Conservation (phyloP, 164 flowering plant species). For the Vitis amurensis region DNA sequence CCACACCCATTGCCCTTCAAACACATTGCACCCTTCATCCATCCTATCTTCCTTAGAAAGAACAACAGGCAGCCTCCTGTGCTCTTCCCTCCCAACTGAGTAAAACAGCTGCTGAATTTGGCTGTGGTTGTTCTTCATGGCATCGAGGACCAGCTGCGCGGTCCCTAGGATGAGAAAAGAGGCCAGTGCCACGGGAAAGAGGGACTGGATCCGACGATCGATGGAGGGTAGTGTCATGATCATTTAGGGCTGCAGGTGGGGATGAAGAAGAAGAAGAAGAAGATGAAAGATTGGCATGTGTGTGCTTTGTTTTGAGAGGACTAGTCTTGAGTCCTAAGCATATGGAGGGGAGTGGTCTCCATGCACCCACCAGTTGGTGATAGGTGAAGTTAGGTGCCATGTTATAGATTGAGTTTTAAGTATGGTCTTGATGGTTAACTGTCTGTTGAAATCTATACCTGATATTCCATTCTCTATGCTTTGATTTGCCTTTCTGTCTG, state of each 20-base stretch:
- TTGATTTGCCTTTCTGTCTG: too few species aligned
- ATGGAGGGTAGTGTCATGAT: conserved; percentile 18
- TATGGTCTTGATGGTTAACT: too few species aligned
- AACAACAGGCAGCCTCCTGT: conserved; percentile 11
- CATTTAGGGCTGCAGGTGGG: background rate
- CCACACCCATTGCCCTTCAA: conserved; percentile 80
- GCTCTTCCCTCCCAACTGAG: conserved; percentile 3
- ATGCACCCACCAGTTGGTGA: too few species aligned
- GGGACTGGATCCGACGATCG: conserved; percentile 35
- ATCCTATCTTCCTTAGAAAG: conserved; percentile 28
- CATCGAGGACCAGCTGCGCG: conserved; percentile 37
- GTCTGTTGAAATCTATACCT: too few species aligned
- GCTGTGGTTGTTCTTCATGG: conserved; percentile 20
- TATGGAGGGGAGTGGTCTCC: too few species aligned
- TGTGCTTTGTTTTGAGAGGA: background rate
- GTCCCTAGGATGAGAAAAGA: conserved; percentile 51
- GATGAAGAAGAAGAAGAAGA: background rate
- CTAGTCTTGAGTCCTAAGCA: too few species aligned
- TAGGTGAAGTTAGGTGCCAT: too few species aligned
- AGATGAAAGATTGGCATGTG: background rate
- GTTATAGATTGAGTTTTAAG: too few species aligned
- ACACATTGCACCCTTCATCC: conserved; percentile 56
- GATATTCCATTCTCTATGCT: too few species aligned
- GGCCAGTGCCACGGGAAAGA: conserved; percentile 48
- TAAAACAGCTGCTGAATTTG: conserved; percentile 5